phyloP scores from a whole-genome alignment of 169 alveolate genomes.

The Eimeria brunetti region DNA sequence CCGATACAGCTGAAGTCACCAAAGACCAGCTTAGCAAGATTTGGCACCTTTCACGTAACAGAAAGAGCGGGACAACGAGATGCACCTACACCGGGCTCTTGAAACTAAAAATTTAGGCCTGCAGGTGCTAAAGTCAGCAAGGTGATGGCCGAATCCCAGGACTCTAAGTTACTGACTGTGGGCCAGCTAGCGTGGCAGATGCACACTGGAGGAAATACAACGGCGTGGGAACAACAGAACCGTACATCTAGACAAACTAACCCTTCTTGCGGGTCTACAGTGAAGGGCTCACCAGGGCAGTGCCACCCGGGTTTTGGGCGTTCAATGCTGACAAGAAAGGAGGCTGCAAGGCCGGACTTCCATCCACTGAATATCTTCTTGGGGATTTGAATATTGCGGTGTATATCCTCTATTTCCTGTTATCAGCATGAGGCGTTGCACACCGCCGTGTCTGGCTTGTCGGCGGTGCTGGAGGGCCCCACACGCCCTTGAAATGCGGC shows the following conservation, averaged over 20 bases:
- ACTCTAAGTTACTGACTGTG: not conserved
- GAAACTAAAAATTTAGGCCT: not conserved
- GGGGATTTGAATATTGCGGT: not conserved
- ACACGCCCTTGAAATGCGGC: not conserved
- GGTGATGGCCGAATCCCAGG: not conserved
- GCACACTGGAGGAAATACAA: not conserved
- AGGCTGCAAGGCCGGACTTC: not conserved
- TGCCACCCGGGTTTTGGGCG: not conserved
- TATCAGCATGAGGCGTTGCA: not conserved
- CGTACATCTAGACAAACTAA: not conserved
- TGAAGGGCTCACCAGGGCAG: not conserved
- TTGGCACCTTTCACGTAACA: not conserved
- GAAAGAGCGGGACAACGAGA: not conserved
- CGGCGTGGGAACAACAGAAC: not conserved
- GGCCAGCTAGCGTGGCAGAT: not conserved
- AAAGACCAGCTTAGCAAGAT: not conserved
- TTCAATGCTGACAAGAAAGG: not conserved
- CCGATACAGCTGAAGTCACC: not conserved
- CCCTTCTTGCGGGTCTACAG: not conserved
- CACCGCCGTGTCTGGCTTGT: not conserved
- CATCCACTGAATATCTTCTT: not conserved
- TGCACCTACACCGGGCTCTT: not conserved
- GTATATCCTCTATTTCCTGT: not conserved
- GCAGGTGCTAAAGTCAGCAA: not conserved
- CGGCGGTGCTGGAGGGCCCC: slow-evolving; percentile 33